Conservation (phyloP, 192 early-diverging fungal genomes). For the Linnemannia elongata region DNA sequence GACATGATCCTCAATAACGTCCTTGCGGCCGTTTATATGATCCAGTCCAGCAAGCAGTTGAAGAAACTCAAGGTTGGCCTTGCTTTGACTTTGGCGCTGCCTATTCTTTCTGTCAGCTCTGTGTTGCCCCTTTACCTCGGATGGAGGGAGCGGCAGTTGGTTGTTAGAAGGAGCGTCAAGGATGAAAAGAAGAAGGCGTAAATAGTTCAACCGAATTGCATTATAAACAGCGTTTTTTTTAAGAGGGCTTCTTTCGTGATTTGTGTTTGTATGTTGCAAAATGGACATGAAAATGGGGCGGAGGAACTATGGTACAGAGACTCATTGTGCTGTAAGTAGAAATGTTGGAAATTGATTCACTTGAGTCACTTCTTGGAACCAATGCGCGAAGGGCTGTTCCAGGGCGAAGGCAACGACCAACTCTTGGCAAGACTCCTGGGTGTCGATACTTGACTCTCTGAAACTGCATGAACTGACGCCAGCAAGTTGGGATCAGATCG, state of each 20-base stretch:
- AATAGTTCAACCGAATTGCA: background rate
- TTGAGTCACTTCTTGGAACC: background rate
- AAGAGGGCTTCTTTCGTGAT: background rate
- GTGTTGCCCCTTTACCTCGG: slow-evolving; percentile 41
- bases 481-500: slow-evolving; percentile 29
- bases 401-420: slow-evolving; percentile 31
- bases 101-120: slow-evolving; percentile 44
- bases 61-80: slow-evolving; percentile 26
- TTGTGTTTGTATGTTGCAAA: background rate
- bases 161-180: slow-evolving; percentile 4
- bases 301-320: background rate
- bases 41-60: slow-evolving; percentile 47
- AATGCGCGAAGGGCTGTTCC: slow-evolving; percentile 30
- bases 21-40: slow-evolving; percentile 36
- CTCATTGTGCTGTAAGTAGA: background rate
- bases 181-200: slow-evolving; percentile 21
- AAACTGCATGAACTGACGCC: background rate
- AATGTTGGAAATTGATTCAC: too few species aligned
- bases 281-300: background rate
- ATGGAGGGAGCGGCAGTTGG: slow-evolving; percentile 48
- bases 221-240: background rate
- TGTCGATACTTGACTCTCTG: background rate
- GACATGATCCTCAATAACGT: slow-evolving; percentile 50
- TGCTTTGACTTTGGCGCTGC: slow-evolving; percentile 25
- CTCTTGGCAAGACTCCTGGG: slow-evolving; percentile 18